phyloP scores from a whole-genome alignment of 1,284 basidiomycete species.

The Athelia sp. region DNA sequence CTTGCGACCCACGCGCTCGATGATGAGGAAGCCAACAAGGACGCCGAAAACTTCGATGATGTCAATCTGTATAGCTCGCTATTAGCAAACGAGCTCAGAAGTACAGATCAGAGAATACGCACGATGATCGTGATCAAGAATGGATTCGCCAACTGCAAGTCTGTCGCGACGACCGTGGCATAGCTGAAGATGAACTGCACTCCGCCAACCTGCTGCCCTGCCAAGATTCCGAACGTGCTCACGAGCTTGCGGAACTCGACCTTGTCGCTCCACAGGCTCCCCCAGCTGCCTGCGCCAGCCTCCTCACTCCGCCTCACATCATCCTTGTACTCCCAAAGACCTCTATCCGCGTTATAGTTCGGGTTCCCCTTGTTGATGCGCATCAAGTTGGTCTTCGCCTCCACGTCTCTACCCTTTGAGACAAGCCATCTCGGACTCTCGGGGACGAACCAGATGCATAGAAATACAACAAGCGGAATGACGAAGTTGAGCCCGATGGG shows the following conservation, averaged over 20 bases:
- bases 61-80: conserved; percentile 3
- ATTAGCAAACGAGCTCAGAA: neutral
- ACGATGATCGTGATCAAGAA: neutral
- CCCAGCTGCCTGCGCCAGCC: neutral
- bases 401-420: conserved; percentile 40
- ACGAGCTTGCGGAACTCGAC: neutral
- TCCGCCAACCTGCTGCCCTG: neutral
- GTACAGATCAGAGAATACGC: neutral
- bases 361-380: neutral
- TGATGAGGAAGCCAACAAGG: conserved; percentile 8
- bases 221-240: neutral
- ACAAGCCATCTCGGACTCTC: conserved; percentile 62
- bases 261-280: neutral
- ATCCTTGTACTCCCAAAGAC: neutral
- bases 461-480: conserved; percentile 17
- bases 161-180: neutral
- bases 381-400: conserved; percentile 42
- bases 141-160: neutral
- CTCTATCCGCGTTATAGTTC: neutral
- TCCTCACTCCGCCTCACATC: neutral
- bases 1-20: conserved; percentile 8
- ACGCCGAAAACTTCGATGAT: conserved; percentile 10
- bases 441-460: conserved; percentile 45
- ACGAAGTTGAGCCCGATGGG: conserved; percentile 6
- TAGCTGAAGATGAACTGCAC: neutral